Percentiles rank a stretch among this genome's conserved stretches.
These are phyloP conservation scores for Geranium brycei DNA, from an alignment of 345 rosid species.

Conservation along the genomic window DNA sequence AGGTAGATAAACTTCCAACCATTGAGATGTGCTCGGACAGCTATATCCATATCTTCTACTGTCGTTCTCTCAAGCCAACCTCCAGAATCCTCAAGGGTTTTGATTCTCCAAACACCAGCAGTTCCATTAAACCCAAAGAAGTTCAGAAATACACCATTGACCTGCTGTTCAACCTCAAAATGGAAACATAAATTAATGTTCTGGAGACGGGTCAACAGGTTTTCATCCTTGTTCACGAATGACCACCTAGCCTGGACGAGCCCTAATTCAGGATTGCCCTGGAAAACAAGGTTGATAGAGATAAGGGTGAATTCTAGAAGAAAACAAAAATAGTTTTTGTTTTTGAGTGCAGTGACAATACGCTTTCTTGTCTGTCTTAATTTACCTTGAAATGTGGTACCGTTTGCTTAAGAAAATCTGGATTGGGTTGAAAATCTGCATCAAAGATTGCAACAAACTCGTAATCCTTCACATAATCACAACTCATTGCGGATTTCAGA, in stretches of 20 bases:
- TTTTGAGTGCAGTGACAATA: not conserved
- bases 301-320: not conserved
- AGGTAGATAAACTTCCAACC: slow-evolving; percentile 85
- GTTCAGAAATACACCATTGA: slow-evolving; percentile 59
- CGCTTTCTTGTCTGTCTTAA: slow-evolving; percentile 1
- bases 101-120: slow-evolving; percentile 84
- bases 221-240: slow-evolving; percentile 76
- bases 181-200: slow-evolving; percentile 73
- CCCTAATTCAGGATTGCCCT: slow-evolving; percentile 57
- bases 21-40: slow-evolving; percentile 75
- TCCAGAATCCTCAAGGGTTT: slow-evolving; percentile 77
- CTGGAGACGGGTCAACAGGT: slow-evolving; percentile 74
- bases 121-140: slow-evolving; percentile 90
- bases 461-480: slow-evolving; percentile 55
- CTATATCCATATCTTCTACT: slow-evolving; percentile 83
- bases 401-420: slow-evolving; percentile 54
- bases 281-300: slow-evolving; percentile 12
- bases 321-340: not conserved
- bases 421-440: slow-evolving; percentile 71
- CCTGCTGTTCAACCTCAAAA: slow-evolving; percentile 83
- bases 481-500: slow-evolving; percentile 78
- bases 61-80: slow-evolving; percentile 92
- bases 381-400: slow-evolving; percentile 76
- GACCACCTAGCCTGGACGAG: slow-evolving; percentile 79
- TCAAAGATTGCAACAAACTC: slow-evolving; percentile 84